phyloP scores from a whole-genome alignment of 2,329 filamentous ascomycete genomes.

The Pseudogymnoascus sp. region DNA sequence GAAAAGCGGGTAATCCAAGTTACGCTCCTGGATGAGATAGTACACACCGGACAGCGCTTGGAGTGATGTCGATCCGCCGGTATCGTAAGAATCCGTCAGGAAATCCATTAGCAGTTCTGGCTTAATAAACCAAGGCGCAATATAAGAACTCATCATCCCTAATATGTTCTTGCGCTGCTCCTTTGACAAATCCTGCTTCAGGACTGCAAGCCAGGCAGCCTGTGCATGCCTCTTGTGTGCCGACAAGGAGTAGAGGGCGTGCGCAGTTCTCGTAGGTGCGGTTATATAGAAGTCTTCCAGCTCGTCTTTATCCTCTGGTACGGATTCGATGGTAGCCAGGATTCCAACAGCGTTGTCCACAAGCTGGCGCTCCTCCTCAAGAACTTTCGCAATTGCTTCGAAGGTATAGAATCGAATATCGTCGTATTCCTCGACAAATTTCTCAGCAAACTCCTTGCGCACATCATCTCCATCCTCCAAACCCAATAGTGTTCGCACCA shows the following conservation, averaged over 20 bases:
- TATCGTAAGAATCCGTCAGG: constrained; percentile 84
- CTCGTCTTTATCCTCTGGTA: constrained; percentile 59
- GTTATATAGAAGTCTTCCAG: constrained; percentile 61
- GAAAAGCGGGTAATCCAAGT: constrained; percentile 92
- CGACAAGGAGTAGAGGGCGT: constrained; percentile 54
- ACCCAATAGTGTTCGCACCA: constrained; percentile 55
- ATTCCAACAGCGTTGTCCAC: constrained; percentile 54
- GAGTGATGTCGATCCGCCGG: constrained; percentile 77
- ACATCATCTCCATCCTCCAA: constrained; percentile 48
- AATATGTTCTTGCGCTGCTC: constrained; percentile 74
- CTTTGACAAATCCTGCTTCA: constrained; percentile 57
- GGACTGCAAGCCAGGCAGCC: constrained; percentile 75
- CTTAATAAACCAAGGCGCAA: constrained; percentile 83
- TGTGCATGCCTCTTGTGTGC: constrained; percentile 75
- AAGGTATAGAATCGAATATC: constrained; percentile 83
- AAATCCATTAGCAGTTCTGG: constrained; percentile 93
- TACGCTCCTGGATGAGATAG: constrained; percentile 86
- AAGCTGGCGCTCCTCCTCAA: constrained; percentile 23
- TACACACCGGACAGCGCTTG: constrained; percentile 89
- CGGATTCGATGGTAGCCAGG: constrained; percentile 58
- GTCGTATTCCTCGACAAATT: constrained; percentile 71
- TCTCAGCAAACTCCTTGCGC: constrained; percentile 66
- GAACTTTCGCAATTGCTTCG: constrained; percentile 58
- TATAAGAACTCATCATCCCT: constrained; percentile 63
- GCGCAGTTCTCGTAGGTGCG: constrained; percentile 57